Conservation (phyloP, 1,139 yeast genomes). For the Candida freyschussii region DNA sequence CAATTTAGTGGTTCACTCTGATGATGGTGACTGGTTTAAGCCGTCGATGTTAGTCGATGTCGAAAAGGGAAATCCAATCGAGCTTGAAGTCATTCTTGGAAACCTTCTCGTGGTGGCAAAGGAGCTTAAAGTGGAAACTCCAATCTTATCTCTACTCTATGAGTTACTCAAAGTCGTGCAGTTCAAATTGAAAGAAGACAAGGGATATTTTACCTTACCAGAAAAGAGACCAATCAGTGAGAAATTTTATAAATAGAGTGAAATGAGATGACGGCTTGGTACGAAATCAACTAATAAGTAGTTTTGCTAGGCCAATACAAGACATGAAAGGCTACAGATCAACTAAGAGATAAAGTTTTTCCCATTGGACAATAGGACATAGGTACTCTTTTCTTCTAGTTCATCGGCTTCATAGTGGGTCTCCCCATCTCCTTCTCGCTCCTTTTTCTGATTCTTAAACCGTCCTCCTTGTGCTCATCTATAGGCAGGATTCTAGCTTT, state of each 20-base stretch:
- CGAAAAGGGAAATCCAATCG: conserved; percentile 65
- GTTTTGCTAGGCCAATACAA: too few species aligned
- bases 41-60: conserved; percentile 76
- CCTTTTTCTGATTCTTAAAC: conserved; percentile 22
- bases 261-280: too few species aligned
- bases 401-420: too few species aligned
- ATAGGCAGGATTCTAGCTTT: conserved; percentile 16
- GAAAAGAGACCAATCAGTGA: conserved; percentile 32
- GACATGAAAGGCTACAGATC: too few species aligned
- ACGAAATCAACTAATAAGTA: too few species aligned
- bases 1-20: conserved; percentile 48
- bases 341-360: too few species aligned
- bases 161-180: conserved; percentile 55
- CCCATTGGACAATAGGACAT: too few species aligned
- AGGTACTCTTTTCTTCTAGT: too few species aligned
- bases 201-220: conserved; percentile 43
- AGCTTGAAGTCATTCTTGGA: conserved; percentile 66
- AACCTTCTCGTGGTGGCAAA: conserved; percentile 61
- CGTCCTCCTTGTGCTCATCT: conserved; percentile 21
- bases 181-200: conserved; percentile 50
- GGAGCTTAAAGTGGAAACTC: conserved; percentile 49
- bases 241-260: conserved; percentile 7
- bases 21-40: conserved; percentile 58
- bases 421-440: conserved; percentile 20
- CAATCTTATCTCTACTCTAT: conserved; percentile 52